Percentiles rank a stretch among this genome's conserved stretches.
Conservation (phyloP, 1,284 basidiomycete species). For the Butyriboletus appendiculatus region DNA sequence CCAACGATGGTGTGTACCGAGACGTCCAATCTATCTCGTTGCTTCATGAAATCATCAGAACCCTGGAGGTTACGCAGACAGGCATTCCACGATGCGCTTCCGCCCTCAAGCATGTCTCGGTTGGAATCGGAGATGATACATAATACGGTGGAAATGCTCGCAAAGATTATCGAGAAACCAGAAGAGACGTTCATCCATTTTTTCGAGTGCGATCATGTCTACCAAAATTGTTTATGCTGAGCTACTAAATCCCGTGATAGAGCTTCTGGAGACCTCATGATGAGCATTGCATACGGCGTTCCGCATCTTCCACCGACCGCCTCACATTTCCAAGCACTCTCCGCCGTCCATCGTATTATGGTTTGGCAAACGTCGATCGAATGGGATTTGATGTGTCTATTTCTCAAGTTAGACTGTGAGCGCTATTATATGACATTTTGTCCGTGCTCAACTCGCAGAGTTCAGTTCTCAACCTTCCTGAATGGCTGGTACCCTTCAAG, state of each 20-base stretch:
- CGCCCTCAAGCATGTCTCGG: slow-evolving; percentile 1
- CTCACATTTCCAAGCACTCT: slow-evolving; percentile 3
- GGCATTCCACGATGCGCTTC: slow-evolving; percentile 7
- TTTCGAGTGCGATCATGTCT: not conserved
- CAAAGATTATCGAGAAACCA: slow-evolving; percentile 6
- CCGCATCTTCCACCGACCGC: slow-evolving; percentile 2
- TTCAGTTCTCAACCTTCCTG: slow-evolving; percentile 2
- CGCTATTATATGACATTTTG: too few relatives aligned
- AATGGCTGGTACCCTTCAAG: slow-evolving; percentile 9
- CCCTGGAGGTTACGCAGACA: slow-evolving; percentile 5
- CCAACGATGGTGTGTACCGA: slow-evolving; percentile 2
- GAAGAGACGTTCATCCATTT: slow-evolving; percentile 3
- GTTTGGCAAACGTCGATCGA: slow-evolving; percentile 5
- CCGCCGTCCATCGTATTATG: slow-evolving; percentile 4
- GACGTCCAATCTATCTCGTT: not conserved
- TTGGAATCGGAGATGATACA: slow-evolving; percentile 8
- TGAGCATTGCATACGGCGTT: slow-evolving; percentile 7
- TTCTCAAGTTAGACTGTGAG: slow-evolving; percentile 4
- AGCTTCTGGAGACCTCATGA: slow-evolving; percentile 11
- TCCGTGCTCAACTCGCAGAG: not conserved
- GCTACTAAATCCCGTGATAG: not conserved
- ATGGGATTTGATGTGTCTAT: slow-evolving; percentile 8
- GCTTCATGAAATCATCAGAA: not conserved
- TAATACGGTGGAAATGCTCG: slow-evolving; percentile 8
- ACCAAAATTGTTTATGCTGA: not conserved